Evolutionary conservation across 1,284 basidiomycete genomes (phyloP).

Genomic region (Rhodotorula sp.): DNA sequence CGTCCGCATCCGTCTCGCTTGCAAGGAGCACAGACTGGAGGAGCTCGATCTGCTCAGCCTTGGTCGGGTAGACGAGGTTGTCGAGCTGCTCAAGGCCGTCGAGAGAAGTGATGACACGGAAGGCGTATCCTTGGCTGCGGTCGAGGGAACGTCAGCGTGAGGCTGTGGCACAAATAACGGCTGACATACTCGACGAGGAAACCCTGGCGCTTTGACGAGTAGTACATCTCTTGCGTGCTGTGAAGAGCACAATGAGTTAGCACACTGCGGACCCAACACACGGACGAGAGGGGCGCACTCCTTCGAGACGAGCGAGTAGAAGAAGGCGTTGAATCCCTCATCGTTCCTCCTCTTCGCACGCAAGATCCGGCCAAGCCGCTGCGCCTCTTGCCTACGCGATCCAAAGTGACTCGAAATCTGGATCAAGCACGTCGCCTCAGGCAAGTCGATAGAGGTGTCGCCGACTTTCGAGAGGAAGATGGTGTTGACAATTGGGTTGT

Average conservation of each 20-base stretch:
- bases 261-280: rapidly evolving
- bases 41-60: conserved; percentile 91
- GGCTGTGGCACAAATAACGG: not conserved
- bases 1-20: conserved; percentile 84
- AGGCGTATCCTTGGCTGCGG: conserved; percentile 79
- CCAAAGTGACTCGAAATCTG: conserved; percentile 99
- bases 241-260: no score
- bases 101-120: conserved; percentile 98
- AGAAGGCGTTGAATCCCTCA: conserved; percentile 99
- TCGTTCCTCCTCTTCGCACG: conserved; percentile 97
- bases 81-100: conserved; percentile 84
- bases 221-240: conserved; percentile 95
- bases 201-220: conserved; percentile 97
- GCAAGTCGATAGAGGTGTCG: conserved; percentile 98
- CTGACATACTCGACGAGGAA: conserved; percentile 80
- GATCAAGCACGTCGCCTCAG: conserved; percentile 97
- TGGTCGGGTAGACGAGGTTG: conserved; percentile 85
- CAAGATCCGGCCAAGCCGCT: conserved; percentile 89
- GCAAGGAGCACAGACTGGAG: conserved; percentile 87
- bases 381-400: conserved; percentile 95
- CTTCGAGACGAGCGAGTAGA: conserved; percentile 97
- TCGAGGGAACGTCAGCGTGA: not conserved
- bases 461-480: conserved; percentile 99
- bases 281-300: conserved; percentile 53
- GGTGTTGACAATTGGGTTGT: conserved; percentile 92